These are phyloP conservation scores for Tolypocladium pustulatum DNA, from an alignment of 2,329 filamentous ascomycete genomes.

Conservation along the genomic window DNA sequence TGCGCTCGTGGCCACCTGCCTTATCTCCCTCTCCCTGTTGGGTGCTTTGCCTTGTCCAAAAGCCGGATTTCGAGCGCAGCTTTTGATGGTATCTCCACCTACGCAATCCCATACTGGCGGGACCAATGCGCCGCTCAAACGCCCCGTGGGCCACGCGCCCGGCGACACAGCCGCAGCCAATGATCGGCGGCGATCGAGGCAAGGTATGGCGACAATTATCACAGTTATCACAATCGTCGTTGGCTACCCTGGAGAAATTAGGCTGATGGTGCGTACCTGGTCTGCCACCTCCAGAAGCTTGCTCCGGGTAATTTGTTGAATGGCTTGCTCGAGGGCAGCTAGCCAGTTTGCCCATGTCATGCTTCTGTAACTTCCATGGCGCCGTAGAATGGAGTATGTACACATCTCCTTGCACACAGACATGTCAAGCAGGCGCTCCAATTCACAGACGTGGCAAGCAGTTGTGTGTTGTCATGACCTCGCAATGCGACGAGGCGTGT, in stretches of 20 bases:
- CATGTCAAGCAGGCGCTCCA: neutral
- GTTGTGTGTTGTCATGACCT: neutral
- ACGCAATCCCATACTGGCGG: neutral
- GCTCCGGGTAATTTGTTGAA: neutral
- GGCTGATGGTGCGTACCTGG: neutral
- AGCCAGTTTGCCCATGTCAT: neutral
- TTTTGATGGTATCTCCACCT: neutral
- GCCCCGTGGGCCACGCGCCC: neutral
- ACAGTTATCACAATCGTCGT: neutral
- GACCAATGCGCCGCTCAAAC: neutral
- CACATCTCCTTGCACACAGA: neutral
- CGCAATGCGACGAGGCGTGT: neutral
- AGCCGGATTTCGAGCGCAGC: neutral
- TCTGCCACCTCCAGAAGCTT: neutral
- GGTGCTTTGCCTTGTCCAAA: neutral
- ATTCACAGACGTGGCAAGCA: neutral
- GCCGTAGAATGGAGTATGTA: neutral
- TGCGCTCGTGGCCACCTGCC: neutral
- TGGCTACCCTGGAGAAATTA: neutral
- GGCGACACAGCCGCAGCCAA: neutral
- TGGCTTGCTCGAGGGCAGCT: neutral
- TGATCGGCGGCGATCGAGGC: neutral
- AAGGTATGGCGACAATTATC: neutral
- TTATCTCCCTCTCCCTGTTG: neutral
- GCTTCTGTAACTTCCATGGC: no score